Base-by-base conservation (phyloP, 148 eudicot genomes). In the Hydrangea macrophylla region DNA sequence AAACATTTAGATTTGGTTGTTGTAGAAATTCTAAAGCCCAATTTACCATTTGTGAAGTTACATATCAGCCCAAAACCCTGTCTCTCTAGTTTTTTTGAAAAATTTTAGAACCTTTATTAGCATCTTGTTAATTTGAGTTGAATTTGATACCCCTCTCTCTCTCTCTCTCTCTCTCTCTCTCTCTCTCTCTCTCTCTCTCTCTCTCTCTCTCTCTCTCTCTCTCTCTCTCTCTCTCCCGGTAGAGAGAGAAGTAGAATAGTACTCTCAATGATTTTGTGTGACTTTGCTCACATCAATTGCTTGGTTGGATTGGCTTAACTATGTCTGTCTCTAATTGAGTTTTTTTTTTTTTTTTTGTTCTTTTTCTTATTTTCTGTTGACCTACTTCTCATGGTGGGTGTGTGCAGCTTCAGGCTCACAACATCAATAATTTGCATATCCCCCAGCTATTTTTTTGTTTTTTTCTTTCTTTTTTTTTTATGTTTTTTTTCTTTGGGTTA, bases 261-360 rank as follows among this genome's bases (percentile, higher is more conserved):
- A 22, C 9, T 40, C n/a, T n/a, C n/a, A n/a, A 58, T n/a, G 40
- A 18, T 48, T 60, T 35, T 1, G 65, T 23, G 10, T 24, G 53
- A 40, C 51, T 39, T 62, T 62, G 22, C 51, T 40, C 32, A 40
- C 51, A 62, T 35, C 8, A 35, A 8, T 28, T 42, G 23, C 10
- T 3, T 67, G 53, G 2, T 75, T 75, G 20, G 40, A 37, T 53
- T 33, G 37, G 24, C 25, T 62, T n/a, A 20, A 50, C 65, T 3
- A 4, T 31, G 39, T 17, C 62, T 58, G n/a, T 57, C 60, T 60
- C 27, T 60, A n/a, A n/a, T n/a, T n/a, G n/a, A 31, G 10, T 33
- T 56, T 33, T 55, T 30, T 55, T 13, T 55, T 30, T 55, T 30
- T 55, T 30, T 55, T 30, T 55, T 30, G 4, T 25, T 23, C 9